Base-by-base conservation (phyloP, 108 stramenopile genomes). In the Craspedostauros australis region DNA sequence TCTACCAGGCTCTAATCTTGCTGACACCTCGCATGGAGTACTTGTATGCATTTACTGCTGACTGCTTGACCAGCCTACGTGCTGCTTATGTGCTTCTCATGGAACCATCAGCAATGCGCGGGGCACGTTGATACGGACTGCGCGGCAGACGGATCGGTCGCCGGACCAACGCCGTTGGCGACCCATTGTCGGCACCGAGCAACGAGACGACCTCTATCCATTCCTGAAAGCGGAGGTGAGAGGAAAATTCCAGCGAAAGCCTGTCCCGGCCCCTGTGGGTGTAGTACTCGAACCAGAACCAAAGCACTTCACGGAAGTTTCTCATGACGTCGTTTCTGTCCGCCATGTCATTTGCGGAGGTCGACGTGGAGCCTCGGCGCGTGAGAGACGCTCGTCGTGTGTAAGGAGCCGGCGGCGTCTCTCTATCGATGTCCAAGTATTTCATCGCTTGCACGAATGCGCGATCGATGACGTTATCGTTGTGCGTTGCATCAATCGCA, bases 211-310 rank as follows among this genome's bases (percentile, higher is more conserved):
- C 75, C 23, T 66, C 57, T 9, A 66, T 61, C 87, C 87, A 94
- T 59, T 86, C 82, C 22, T 67, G 68, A 46, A 94, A 94, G 40
- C 86, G 57, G 43, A 94, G 41, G 55, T 86, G 92, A 1, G 81
- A 82, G 5, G 83, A 85, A 52, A 90, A 94, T 55, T 94, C 92
- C 27, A 94, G 60, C 19, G 79, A 80, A 39, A 90, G 61, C 5
- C 92, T 61, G 60, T 94, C 92, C 5, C 92, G 70, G 5, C 92
- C 92, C 14, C 92, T 57, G 45, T 82, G 88, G 5, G 79, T 62
- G 64, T 94, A 94, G 67, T 89, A 94, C 50, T 87, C 79, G 3
- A 59, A 47, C 92, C 92, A 94, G 54, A 89, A 93, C 81, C 86
- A 90, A 25, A 90, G 66, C 23, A 94, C 68, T 39, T 84, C 79